These are phyloP conservation scores for Irpex sp. DNA, from an alignment of 1,284 basidiomycete genomes.

Conservation along the genomic window DNA sequence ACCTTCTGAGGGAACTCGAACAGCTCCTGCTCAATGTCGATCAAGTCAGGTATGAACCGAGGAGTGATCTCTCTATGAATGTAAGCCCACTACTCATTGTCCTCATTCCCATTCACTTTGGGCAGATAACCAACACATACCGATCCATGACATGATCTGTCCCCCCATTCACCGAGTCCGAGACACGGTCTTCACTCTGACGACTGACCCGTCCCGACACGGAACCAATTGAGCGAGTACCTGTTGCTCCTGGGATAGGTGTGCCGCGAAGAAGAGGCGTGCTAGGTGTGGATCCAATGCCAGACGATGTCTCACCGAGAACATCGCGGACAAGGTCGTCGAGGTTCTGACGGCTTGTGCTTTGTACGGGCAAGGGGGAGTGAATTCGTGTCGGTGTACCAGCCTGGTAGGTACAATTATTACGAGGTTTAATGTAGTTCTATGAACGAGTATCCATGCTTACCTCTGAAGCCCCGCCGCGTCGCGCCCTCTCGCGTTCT, in stretches of 20 bases:
- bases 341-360: slow-evolving; percentile 28
- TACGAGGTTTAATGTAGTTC: too few relatives aligned
- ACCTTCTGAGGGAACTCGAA: slow-evolving; percentile 89
- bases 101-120: slow-evolving; percentile 16
- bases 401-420: not conserved
- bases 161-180: slow-evolving; percentile 43
- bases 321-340: slow-evolving; percentile 41
- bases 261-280: slow-evolving; percentile 50
- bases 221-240: slow-evolving; percentile 40
- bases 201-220: slow-evolving; percentile 59
- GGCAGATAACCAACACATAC: slow-evolving; percentile 26
- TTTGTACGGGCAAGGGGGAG: not conserved
- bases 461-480: not conserved
- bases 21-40: slow-evolving; percentile 83
- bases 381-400: not conserved
- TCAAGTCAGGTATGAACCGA: slow-evolving; percentile 63
- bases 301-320: slow-evolving; percentile 45
- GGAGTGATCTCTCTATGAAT: slow-evolving; percentile 56
- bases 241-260: slow-evolving; percentile 34
- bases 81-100: slow-evolving; percentile 4
- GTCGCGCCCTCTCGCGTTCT: not conserved
- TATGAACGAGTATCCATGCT: not conserved
- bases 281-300: slow-evolving; percentile 50
- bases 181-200: slow-evolving; percentile 53
- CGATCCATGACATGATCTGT: slow-evolving; percentile 66